Percentiles rank a stretch among this genome's conserved stretches.
phyloP scores from a whole-genome alignment of 2,329 filamentous ascomycete species.

The Botrytis fabae region DNA sequence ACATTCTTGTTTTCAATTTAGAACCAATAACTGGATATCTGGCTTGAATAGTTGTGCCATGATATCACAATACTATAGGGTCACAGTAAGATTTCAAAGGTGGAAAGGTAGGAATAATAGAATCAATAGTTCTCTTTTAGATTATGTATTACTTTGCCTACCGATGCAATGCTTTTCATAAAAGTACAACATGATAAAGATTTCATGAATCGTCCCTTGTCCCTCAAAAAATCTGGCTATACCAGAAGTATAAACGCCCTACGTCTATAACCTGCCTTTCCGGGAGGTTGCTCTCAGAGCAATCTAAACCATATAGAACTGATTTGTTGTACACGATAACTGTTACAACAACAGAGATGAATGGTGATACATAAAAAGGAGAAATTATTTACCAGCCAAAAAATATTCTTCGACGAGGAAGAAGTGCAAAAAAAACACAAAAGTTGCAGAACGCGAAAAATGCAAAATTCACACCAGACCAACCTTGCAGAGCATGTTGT shows the following conservation, averaged over 20 bases:
- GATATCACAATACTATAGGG: not conserved
- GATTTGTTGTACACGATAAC: not conserved
- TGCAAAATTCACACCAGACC: conserved; percentile 11
- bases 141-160: conserved; percentile 9
- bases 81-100: not conserved
- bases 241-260: not conserved
- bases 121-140: not conserved
- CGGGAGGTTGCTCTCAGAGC: not conserved
- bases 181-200: not conserved
- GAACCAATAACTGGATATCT: not conserved
- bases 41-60: not conserved
- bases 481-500: conserved; percentile 15
- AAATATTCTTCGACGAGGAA: conserved; percentile 8
- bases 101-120: not conserved
- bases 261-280: conserved; percentile 13
- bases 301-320: not conserved
- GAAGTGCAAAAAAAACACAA: not conserved
- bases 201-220: conserved; percentile 3
- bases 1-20: not conserved
- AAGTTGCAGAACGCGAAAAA: conserved; percentile 2
- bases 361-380: conserved; percentile 2
- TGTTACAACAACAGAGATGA: not conserved
- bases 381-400: conserved; percentile 14
- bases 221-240: not conserved
- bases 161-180: conserved; percentile 7